These are phyloP conservation scores for Sugiyamaella castrensis DNA, from an alignment of 1,139 yeast species.

Conservation along the genomic window DNA sequence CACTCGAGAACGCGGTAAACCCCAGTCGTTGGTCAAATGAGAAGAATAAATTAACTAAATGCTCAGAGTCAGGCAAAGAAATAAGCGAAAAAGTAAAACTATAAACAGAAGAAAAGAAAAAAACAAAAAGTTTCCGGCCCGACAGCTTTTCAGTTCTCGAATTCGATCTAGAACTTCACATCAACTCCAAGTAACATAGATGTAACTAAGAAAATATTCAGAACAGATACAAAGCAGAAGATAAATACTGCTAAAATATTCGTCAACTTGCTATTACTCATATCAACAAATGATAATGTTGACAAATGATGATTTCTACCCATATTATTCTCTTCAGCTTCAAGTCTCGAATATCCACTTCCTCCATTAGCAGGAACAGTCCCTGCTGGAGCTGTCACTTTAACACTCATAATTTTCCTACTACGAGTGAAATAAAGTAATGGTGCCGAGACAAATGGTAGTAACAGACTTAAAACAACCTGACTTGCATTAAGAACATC, in stretches of 20 bases:
- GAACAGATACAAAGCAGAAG: conserved; percentile 67
- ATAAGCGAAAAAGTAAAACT: background rate
- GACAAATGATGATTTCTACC: background rate
- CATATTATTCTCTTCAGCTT: conserved; percentile 7
- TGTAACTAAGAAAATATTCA: conserved; percentile 68
- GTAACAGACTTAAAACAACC: conserved; percentile 75
- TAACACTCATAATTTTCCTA: conserved; percentile 72
- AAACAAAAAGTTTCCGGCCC: no score
- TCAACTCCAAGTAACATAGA: conserved; percentile 70
- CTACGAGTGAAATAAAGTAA: conserved; percentile 78
- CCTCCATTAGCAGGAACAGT: conserved; percentile 6
- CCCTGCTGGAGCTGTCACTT: conserved; percentile 17
- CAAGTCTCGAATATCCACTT: conserved; percentile 7
- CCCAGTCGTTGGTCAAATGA: conserved; percentile 1
- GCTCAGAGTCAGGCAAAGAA: conserved; percentile 1
- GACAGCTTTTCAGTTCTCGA: no score
- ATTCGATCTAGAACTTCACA: conserved; percentile 37
- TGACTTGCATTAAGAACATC: conserved; percentile 80
- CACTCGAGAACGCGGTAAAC: no score
- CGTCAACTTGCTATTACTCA: conserved; percentile 63
- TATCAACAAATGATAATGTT: conserved; percentile 41
- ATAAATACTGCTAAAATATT: conserved; percentile 56
- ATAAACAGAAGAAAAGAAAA: background rate
- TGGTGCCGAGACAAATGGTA: conserved; percentile 92
- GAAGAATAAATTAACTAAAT: background rate